Evolutionary conservation across 805 yeast species (phyloP).

Genomic region (Yarrowia keelungensis): DNA sequence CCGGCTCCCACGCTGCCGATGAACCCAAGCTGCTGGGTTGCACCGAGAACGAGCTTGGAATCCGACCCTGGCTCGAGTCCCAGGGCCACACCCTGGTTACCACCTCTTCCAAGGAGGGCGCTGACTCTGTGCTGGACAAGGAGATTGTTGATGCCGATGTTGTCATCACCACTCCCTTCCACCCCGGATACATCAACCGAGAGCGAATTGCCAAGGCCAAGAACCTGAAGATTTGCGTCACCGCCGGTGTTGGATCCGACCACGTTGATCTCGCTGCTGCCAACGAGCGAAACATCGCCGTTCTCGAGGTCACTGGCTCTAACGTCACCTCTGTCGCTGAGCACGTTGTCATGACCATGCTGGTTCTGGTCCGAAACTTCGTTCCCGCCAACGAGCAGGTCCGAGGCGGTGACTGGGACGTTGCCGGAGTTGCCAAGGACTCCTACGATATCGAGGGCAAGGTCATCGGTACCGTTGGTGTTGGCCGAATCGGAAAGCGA

Average conservation of each 20-base stretch:
- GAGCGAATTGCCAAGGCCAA: conserved; percentile 56
- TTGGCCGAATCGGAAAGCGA: conserved; percentile 69
- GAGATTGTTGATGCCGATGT: conserved; percentile 75
- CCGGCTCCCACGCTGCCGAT: conserved; percentile 64
- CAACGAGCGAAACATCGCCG: conserved; percentile 54
- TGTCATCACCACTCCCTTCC: conserved; percentile 83
- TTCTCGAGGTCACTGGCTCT: conserved; percentile 61
- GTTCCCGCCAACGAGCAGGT: conserved; percentile 54
- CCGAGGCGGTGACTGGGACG: conserved; percentile 58
- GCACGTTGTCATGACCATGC: conserved; percentile 58
- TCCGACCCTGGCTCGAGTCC: conserved; percentile 65
- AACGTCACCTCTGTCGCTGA: conserved; percentile 66
- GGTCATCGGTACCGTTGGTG: conserved; percentile 65
- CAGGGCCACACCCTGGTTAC: conserved; percentile 72
- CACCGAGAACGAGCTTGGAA: conserved; percentile 77
- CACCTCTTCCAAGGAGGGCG: conserved; percentile 74
- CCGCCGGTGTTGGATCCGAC: conserved; percentile 69
- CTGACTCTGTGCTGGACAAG: conserved; percentile 63
- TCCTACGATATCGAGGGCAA: conserved; percentile 55
- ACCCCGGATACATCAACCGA: conserved; percentile 74
- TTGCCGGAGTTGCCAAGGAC: conserved; percentile 56
- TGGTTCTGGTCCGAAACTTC: conserved; percentile 61
- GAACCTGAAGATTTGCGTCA: conserved; percentile 54
- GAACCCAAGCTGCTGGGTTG: conserved; percentile 71
- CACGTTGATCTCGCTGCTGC: conserved; percentile 56